A percentile compares a stretch with the other conserved stretches of the same genome.
phyloP scores from a whole-genome alignment of 2,329 filamentous ascomycete species.

The Pleurostoma richardsiae region DNA sequence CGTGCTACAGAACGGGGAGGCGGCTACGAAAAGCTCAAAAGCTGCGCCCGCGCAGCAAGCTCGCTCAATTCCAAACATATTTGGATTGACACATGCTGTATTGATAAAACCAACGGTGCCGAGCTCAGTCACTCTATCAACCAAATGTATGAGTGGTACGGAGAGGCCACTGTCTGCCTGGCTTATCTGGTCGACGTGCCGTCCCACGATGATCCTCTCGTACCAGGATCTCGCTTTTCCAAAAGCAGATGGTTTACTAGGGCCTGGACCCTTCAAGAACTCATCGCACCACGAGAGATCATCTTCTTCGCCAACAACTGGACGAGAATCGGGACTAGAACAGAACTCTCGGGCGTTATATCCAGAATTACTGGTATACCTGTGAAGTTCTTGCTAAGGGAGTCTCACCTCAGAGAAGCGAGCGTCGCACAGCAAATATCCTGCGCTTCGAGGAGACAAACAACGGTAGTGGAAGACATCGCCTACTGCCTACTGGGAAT shows the following conservation, averaged over 20 bases:
- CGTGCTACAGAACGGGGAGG: conserved; percentile 11
- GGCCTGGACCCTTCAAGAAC: conserved; percentile 6
- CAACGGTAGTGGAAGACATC: conserved; percentile 29
- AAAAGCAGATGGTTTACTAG: conserved; percentile 3
- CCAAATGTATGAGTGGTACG: conserved; percentile 8
- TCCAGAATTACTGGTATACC: not conserved
- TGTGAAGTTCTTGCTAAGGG: not conserved
- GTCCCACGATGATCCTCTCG: not conserved
- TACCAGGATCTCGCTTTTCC: not conserved
- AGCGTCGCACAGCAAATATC: conserved; percentile 30
- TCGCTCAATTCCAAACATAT: not conserved
- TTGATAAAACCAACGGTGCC: not conserved
- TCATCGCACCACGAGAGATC: conserved; percentile 1
- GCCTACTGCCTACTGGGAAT: conserved; percentile 39
- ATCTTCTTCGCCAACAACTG: conserved; percentile 4
- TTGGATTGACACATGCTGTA: conserved; percentile 1
- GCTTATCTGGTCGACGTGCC: conserved; percentile 8
- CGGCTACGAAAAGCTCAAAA: not conserved
- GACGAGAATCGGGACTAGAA: not conserved
- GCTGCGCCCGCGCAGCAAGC: not conserved
- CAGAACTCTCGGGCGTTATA: not conserved
- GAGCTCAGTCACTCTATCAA: conserved; percentile 6
- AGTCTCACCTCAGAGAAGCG: not conserved
- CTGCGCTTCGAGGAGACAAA: conserved; percentile 27
- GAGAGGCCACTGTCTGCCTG: conserved; percentile 4